phyloP scores from a whole-genome alignment of 225 moss, liverwort and hornwort species.

The Polytrichum formosum region DNA sequence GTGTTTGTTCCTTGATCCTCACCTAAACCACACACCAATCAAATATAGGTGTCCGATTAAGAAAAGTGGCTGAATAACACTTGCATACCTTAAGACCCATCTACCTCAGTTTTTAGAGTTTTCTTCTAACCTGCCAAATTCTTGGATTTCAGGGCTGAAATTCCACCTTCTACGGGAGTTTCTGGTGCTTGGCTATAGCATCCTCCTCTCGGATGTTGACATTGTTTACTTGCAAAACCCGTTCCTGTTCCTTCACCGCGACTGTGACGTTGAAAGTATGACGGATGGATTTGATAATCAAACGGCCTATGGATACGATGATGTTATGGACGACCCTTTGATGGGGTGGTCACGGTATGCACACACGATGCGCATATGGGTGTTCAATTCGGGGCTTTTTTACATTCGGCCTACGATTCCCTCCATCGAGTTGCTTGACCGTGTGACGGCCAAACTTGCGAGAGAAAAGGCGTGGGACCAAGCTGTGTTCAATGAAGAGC shows the following conservation, averaged over 20 bases:
- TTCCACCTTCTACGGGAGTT: slow-evolving; percentile 96
- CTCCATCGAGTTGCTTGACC: slow-evolving; percentile 81
- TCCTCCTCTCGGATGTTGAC: slow-evolving; percentile 89
- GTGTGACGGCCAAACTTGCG: slow-evolving; percentile 70
- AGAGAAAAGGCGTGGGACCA: slow-evolving; percentile 93
- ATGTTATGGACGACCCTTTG: slow-evolving; percentile 64
- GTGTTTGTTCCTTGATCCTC: too few species aligned
- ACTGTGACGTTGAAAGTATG: slow-evolving; percentile 95
- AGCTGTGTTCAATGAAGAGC: slow-evolving; percentile 95
- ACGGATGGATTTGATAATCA: slow-evolving; percentile 76
- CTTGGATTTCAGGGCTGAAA: slow-evolving; percentile 63
- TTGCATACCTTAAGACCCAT: too few species aligned
- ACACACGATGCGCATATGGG: slow-evolving; percentile 96
- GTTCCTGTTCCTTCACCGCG: slow-evolving; percentile 60
- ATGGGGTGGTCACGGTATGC: slow-evolving; percentile 96
- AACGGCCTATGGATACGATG: slow-evolving; percentile 90
- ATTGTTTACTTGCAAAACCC: slow-evolving; percentile 91
- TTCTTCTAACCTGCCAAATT: neutral
- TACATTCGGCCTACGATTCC: slow-evolving; percentile 90
- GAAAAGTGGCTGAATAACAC: too few species aligned
- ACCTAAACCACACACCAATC: too few species aligned
- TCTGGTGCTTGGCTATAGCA: slow-evolving; percentile 78
- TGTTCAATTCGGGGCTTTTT: slow-evolving; percentile 94
- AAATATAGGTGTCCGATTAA: too few species aligned
- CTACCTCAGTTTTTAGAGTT: neutral